A percentile compares a stretch with the other conserved stretches of the same genome.
Evolutionary conservation across 2,329 filamentous ascomycete genomes (phyloP).

Genomic region (Rhinocladiella similis): DNA sequence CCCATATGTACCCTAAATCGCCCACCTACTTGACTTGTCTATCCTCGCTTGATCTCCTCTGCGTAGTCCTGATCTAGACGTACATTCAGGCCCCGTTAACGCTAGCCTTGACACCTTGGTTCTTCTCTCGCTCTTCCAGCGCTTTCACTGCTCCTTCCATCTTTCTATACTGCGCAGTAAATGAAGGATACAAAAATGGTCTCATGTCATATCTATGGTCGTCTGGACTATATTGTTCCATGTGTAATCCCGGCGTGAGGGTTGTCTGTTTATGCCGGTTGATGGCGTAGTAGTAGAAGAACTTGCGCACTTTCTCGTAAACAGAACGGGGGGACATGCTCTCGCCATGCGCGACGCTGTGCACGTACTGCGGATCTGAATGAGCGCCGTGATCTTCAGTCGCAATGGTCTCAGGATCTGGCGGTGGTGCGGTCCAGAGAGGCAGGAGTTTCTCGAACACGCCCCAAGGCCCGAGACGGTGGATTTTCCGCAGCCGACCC

Average conservation of each 20-base stretch:
- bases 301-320: neutral
- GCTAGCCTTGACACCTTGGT: too few relatives aligned
- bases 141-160: too few relatives aligned
- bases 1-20: too few relatives aligned
- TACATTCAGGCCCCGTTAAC: too few relatives aligned
- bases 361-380: neutral
- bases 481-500: conserved; percentile 57
- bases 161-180: too few relatives aligned
- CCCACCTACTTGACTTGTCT: too few relatives aligned
- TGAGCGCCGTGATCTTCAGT: conserved; percentile 38
- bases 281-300: conserved; percentile 49
- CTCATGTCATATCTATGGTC: conserved; percentile 61
- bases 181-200: conserved; percentile 52
- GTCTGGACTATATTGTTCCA: conserved; percentile 45
- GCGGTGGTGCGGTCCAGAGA: conserved; percentile 36
- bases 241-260: conserved; percentile 59
- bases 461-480: neutral
- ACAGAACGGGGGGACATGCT: conserved; percentile 40
- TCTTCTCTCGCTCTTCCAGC: too few relatives aligned
- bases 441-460: neutral
- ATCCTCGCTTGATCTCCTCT: too few relatives aligned
- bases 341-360: neutral
- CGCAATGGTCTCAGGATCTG: too few relatives aligned
- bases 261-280: conserved; percentile 67
- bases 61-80: too few relatives aligned